Base-by-base conservation (phyloP, 768 basidiomycete species). In the Xanthoconium purpureum region DNA sequence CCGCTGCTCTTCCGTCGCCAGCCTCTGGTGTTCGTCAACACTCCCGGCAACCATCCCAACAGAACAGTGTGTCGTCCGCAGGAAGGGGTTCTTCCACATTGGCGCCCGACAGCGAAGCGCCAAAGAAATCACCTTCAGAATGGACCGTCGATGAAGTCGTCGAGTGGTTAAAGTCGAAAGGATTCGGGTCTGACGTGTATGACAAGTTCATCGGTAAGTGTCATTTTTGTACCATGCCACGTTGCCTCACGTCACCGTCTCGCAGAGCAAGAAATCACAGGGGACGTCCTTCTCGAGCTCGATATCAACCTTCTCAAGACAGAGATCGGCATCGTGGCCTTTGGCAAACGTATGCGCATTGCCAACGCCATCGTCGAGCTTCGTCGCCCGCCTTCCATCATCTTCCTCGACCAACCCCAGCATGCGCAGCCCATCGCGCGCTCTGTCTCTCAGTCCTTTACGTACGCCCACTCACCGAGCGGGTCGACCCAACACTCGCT, bases 221-320 rank as follows among this genome's bases (percentile, higher is more conserved):
- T 47, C 6, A 35, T 39, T 30, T 32, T 15, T n/a, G 14, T 9
- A 15, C 17, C 9, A 9, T 48, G 12, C 4, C 1, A 14, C 20
- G 18, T 33, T 42, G 11, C 39, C 18, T 64, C 10, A 66, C 39
- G 3, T 29, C 17, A 8, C 24, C 44, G 3, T 51, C 18, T 39
- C 57, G 40, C 68, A 94, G 96, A 98, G 74, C 94, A 99, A 84
- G 97, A 99, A 75, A 98, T 99, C 52, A 91, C 94, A 0, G 97
- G 97, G 18, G 97, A 99, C 64, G 91, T 98, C 33, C 83, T 99
- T 8, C 84, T 98, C 53, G 96, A 97, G 65, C 88, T 98, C 57
- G 94, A 98, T 59, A 84, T 87, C 52, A 89, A 88, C 66, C 79
- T 97, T 15, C 86, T 99, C 64, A 98, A 98, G 75, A 79, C 76